Base-by-base conservation (phyloP, 2,329 filamentous ascomycete genomes). In the Falciphora oryzae region DNA sequence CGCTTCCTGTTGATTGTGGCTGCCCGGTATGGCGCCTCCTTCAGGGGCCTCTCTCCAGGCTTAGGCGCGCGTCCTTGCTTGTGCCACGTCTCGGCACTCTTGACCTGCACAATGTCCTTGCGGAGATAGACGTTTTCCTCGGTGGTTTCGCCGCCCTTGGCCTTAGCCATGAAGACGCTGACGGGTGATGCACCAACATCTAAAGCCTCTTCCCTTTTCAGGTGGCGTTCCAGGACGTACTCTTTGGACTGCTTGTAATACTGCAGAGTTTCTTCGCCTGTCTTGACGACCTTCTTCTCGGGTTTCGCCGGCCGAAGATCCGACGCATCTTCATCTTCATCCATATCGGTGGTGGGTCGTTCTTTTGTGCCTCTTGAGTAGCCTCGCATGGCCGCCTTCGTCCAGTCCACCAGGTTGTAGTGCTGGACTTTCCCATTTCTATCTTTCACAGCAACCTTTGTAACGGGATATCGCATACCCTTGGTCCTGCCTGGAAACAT, bases 81-180 rank as follows among this genome's bases (percentile, higher is more conserved):
- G 74, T 98, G 95, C 95, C 95, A 99, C 1, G 92, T 97, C 74
- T 99, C 95, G 1, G 91, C 90, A 32, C 92, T 96, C 75, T 97
- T 93, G 74, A 96, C 96, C 56, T 85, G 82, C 2, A 93, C 86
- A 0, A 98, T 87, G 69, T 98, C 93, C 63, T 85, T 84, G 44
- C 94, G 88, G 0, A 83, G 83, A 73, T 87, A 98, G 0, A 98
- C 92, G 1, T 91, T 88, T 73, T 97, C 92, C 65, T 91, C 85
- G 59, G 89, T 89, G 3, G 84, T 78, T 60, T 89, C 89, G 59
- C 87, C 86, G 18, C 89, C 90, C 75, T 94, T 97, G 13, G 85
- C 88, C 60, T 87, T 88, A 66, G 87, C 86, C 5, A 81, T 86
- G 75, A 98, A 97, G 14, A 84, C 83, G 68, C 89, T 91, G 50